Conservation (phyloP, 441 rosid genomes). For the Flueggea neowawraea region DNA sequence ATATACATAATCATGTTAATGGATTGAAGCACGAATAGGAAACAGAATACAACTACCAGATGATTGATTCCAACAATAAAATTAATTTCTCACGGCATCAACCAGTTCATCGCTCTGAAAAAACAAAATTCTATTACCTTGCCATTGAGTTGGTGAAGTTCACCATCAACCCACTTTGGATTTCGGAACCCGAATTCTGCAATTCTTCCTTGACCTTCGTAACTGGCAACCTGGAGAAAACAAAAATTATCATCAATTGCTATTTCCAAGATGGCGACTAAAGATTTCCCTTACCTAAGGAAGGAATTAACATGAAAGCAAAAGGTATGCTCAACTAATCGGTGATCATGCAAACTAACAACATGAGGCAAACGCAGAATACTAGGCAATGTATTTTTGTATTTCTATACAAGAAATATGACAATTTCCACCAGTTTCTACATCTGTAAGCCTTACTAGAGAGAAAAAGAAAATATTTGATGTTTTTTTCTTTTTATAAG, state of each 20-base stretch:
- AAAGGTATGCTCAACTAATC: no score
- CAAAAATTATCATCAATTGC: not conserved
- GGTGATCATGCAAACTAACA: no score
- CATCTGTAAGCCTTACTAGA: no score
- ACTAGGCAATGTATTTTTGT: no score
- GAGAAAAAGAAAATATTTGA: no score
- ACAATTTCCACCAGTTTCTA: no score
- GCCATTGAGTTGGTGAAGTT: constrained; percentile 84
- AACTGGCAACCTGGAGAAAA: constrained; percentile 63
- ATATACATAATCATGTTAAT: not conserved
- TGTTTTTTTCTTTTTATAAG: no score
- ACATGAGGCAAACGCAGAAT: no score
- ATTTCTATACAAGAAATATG: no score
- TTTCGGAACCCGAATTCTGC: constrained; percentile 79
- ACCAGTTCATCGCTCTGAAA: not conserved
- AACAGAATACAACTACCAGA: not conserved
- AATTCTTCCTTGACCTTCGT: constrained; percentile 89
- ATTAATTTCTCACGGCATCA: not conserved
- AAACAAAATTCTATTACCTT: constrained; percentile 40
- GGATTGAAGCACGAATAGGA: not conserved
- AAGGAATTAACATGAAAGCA: no score
- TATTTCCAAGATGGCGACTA: no score
- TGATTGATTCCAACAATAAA: not conserved
- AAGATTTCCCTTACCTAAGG: no score
- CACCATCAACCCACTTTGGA: constrained; percentile 92